Evolutionary conservation across 192 early-diverging fungal genomes (phyloP).

Genomic region (Gaertneriomyces semiglobifer): DNA sequence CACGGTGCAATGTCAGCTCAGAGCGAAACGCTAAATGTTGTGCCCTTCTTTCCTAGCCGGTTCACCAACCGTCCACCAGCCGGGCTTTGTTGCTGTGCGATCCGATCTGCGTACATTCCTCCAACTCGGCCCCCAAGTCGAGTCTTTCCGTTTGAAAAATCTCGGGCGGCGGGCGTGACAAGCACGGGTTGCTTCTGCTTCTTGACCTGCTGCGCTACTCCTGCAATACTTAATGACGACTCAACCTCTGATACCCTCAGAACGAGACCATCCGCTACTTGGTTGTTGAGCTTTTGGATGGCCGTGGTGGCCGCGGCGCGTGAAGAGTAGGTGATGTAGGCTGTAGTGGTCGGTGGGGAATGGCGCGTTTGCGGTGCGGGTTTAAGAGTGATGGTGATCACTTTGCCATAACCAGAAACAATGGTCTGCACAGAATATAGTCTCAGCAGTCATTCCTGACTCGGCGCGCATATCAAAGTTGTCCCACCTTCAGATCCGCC

Average conservation of each 20-base stretch:
- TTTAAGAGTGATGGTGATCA: background rate
- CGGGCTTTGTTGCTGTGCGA: background rate
- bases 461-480: background rate
- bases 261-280: constrained; percentile 4
- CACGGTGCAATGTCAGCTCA: background rate
- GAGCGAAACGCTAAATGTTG: constrained; percentile 1
- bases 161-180: background rate
- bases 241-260: constrained; percentile 7
- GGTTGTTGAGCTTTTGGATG: background rate
- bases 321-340: background rate
- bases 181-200: background rate
- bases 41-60: background rate
- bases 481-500: background rate
- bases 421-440: background rate
- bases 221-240: constrained; percentile 5
- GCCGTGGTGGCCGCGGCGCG: background rate
- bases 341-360: background rate
- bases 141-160: background rate
- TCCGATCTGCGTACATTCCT: constrained; percentile 7
- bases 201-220: background rate
- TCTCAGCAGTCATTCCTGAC: background rate
- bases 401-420: constrained; percentile 1
- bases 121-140: background rate
- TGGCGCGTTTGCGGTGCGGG: background rate
- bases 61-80: background rate